These are phyloP conservation scores for Carex pumila DNA, from an alignment of 176 grass and related monocot genomes.

Conservation along the genomic window DNA sequence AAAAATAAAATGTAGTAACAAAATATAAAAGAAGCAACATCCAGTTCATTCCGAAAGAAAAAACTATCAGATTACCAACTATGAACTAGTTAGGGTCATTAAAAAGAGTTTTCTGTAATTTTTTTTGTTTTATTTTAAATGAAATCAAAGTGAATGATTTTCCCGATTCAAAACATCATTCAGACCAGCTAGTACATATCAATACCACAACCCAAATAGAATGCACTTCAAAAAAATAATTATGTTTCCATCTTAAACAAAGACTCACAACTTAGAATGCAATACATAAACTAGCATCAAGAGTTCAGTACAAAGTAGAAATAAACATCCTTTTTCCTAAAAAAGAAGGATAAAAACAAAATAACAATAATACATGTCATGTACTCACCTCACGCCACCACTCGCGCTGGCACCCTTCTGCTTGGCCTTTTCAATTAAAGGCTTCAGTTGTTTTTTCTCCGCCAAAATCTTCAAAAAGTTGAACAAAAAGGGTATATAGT, in stretches of 20 bases:
- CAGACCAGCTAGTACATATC: no score
- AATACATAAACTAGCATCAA: conserved; percentile 1
- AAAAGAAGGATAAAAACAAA: not conserved
- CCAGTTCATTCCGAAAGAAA: conserved; percentile 6
- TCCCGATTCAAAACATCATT: not conserved
- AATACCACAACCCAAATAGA: not conserved
- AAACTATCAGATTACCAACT: no score
- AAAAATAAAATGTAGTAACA: not conserved
- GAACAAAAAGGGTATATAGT: conserved; percentile 87
- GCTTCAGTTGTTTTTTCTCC: conserved; percentile 78
- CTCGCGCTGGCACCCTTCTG: conserved; percentile 43
- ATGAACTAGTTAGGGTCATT: no score
- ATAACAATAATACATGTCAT: not conserved
- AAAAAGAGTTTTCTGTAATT: no score
- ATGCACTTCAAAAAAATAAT: not conserved
- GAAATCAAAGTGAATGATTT: no score
- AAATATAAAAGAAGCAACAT: not conserved
- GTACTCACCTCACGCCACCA: not conserved
- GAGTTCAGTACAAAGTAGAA: not conserved
- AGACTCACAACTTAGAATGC: not conserved
- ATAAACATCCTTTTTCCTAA: not conserved
- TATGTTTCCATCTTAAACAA: not conserved
- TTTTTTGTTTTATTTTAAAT: no score
- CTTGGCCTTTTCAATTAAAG: conserved; percentile 84
- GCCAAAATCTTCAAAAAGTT: conserved; percentile 95